Base-by-base conservation (phyloP, 257 asterid species). In the Avicennia marina region DNA sequence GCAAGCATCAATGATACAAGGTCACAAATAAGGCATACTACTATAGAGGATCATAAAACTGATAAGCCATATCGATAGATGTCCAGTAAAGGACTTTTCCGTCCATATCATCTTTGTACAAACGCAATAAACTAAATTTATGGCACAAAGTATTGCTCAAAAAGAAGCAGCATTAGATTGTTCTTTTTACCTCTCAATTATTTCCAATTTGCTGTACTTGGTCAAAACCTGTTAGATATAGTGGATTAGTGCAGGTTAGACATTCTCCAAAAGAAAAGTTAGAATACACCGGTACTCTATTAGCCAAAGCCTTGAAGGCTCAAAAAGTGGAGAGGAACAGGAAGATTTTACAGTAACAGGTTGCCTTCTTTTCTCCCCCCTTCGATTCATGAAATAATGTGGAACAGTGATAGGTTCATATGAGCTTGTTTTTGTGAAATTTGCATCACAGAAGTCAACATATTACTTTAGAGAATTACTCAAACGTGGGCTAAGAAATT, bases 111-210 rank as follows among this genome's bases (percentile, higher is more conserved):
- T 18, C 19, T 1, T 9, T 4, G 46, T 56, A 50, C n/a, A 3
- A 44, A 31, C 32, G 47, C 34, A 16, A 26, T 21, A 41, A 8
- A 39, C 16, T 54, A 13, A 36, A 25, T 27, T 25, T 45, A 40
- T 25, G 11, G 49, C 38, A 34, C 25, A 62, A 55, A 34, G 42
- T 42, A 58, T 53, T 56, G 62, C 46, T 51, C 12, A 56, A 48
- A 18, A 39, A 59, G 63, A 16, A 53, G 63, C 60, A 27, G 48
- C 36, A 22, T 18, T 45, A 32, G 39, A 56, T 41, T 42, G 53
- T 56, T 31, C 24, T 27, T 2, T 58, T 69, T 79, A 85, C 98
- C 98, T 79, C 74, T 85, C 95, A 42, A 90, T 83, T 22, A 85
- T 74, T 67, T 85, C 96, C 47, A 83, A 79, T 72, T 65, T 81